Conservation (phyloP, 1,284 basidiomycete species). For the Ustilago nuda region DNA sequence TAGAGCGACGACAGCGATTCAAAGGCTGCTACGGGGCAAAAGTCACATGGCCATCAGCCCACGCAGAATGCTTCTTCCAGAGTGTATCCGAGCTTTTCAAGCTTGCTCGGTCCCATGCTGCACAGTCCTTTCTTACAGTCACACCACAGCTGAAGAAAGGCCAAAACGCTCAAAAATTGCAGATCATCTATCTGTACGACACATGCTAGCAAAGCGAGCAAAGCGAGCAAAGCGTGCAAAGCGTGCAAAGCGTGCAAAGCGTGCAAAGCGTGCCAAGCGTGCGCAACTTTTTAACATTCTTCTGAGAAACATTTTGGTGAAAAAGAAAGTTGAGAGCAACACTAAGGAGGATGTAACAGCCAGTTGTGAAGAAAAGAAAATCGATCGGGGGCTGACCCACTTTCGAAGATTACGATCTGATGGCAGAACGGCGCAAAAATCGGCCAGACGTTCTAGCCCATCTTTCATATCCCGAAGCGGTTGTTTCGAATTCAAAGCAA, state of each 20-base stretch:
- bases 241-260: constrained; percentile 11
- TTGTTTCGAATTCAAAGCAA: constrained; percentile 16
- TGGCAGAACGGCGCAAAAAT: constrained; percentile 7
- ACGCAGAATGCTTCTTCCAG: neutral
- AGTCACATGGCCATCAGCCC: constrained; percentile 1
- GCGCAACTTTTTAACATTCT: constrained; percentile 20
- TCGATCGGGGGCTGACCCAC: constrained; percentile 1
- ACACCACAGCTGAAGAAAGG: neutral
- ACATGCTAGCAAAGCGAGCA: constrained; percentile 10
- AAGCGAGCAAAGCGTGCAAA: constrained; percentile 9
- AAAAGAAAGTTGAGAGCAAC: neutral
- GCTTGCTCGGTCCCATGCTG: neutral
- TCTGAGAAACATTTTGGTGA: constrained; percentile 26
- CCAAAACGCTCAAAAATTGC: neutral
- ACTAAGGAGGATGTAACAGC: neutral
- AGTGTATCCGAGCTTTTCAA: neutral
- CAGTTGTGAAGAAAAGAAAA: neutral
- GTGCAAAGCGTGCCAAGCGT: constrained; percentile 11
- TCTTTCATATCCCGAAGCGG: constrained; percentile 4
- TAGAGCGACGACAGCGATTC: neutral
- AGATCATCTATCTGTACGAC: constrained; percentile 2
- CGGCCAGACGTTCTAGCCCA: constrained; percentile 22
- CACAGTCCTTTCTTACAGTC: too few species aligned
- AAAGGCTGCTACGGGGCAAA: neutral
- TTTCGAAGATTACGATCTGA: neutral